A percentile compares a stretch with the other conserved stretches of the same genome.
Conservation (phyloP, 306 rosid species). For the Acacia melanoxylon region DNA sequence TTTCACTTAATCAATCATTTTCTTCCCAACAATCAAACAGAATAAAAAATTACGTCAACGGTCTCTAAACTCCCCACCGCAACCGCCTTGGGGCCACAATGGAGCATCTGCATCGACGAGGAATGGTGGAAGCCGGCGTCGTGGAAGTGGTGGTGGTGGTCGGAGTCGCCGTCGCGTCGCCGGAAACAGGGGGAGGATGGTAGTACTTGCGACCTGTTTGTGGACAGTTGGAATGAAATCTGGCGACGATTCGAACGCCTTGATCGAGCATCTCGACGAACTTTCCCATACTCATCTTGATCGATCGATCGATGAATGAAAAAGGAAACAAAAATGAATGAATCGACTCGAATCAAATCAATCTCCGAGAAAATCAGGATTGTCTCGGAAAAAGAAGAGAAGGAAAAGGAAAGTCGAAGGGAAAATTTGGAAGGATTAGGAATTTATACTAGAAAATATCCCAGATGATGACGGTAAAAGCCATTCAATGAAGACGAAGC, state of each 20-base stretch:
- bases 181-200: slow-evolving; percentile 43
- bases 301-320: background rate
- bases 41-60: slow-evolving; percentile 49
- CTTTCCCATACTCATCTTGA: slow-evolving; percentile 41
- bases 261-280: slow-evolving; percentile 56
- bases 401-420: background rate
- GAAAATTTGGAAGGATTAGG: background rate
- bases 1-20: background rate
- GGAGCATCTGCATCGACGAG: background rate
- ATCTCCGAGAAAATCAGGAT: background rate
- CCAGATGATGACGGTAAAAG: background rate
- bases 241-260: slow-evolving; percentile 47
- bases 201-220: slow-evolving; percentile 66
- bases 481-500: background rate
- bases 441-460: background rate
- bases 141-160: slow-evolving; percentile 17
- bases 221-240: slow-evolving; percentile 60
- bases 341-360: background rate
- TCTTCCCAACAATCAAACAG: slow-evolving; percentile 39
- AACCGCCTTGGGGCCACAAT: slow-evolving; percentile 17
- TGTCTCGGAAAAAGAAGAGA: background rate
- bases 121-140: background rate
- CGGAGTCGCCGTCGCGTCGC: slow-evolving; percentile 16
- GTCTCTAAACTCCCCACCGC: slow-evolving; percentile 13
- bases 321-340: background rate